These are phyloP conservation scores for Powellomyces hirtus DNA, from an alignment of 192 early-diverging fungal species.

Conservation along the genomic window DNA sequence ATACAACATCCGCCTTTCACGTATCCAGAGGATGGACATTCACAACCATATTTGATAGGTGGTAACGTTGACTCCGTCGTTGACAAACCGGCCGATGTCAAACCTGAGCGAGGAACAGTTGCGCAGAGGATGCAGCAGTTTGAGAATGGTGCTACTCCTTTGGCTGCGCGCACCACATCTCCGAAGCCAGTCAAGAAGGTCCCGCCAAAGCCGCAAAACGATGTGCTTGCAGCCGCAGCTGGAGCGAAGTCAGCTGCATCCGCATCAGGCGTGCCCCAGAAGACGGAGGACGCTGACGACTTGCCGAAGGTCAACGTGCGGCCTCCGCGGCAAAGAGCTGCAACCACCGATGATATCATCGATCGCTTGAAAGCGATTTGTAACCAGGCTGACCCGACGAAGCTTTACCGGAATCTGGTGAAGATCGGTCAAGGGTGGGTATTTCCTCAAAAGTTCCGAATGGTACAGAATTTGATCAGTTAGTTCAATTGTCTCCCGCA, in stretches of 20 bases:
- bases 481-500: neutral
- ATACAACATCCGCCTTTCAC: neutral
- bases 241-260: neutral
- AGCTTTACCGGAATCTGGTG: slow-evolving; percentile 79
- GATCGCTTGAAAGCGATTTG: slow-evolving; percentile 76
- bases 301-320: slow-evolving; percentile 13
- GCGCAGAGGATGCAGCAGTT: slow-evolving; percentile 41
- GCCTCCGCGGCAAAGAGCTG: slow-evolving; percentile 33
- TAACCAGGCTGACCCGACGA: slow-evolving; percentile 82
- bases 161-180: slow-evolving; percentile 3
- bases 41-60: neutral
- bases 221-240: neutral
- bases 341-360: slow-evolving; percentile 76
- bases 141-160: slow-evolving; percentile 9
- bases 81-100: slow-evolving; percentile 4
- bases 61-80: slow-evolving; percentile 2
- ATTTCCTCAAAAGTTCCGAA: neutral
- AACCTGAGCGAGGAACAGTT: slow-evolving; percentile 23
- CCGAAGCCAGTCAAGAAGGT: slow-evolving; percentile 25
- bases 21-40: neutral
- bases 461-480: no score
- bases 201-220: slow-evolving; percentile 30
- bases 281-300: neutral
- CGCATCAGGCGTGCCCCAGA: neutral
- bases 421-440: slow-evolving; percentile 87